Base-by-base conservation (phyloP, 805 yeast genomes). In the Wickerhamiella australiensis region DNA sequence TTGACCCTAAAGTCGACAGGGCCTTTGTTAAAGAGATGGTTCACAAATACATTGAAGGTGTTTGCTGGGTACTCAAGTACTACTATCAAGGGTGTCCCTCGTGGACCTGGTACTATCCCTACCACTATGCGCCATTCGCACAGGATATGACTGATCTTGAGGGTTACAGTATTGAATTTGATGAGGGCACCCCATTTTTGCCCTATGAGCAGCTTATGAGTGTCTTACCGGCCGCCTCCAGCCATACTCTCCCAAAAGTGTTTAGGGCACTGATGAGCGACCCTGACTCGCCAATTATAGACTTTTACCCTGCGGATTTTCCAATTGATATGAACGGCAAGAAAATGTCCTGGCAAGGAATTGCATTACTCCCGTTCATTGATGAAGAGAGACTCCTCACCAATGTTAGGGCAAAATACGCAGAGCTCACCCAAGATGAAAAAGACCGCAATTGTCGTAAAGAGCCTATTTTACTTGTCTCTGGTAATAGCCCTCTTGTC, bases 151-250 rank as follows among this genome's bases (percentile, higher is more conserved):
- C 65, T 1, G 76, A 78, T 43, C 60, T 82, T 38, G 61, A 64
- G 9, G 60, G 59, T 21, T 56, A 76, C 20, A 59, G 66, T 83
- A 90, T 83, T 54, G 63, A 69, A 31, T 87, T 88, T 59, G 78
- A 80, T 15, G 63, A 72, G 54, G 87, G 92, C 5, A 63, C 62
- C 2, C 98, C 98, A 0, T 86, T 92, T 68, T 76, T 72, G 53
- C 98, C 98, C 7, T 90, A 84, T 65, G 90, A 92, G 63, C 98
- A 92, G 68, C 75, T 92, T 59, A 90, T 90, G 97, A 94, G 96
- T 23, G 98, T 92, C 18, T 70, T 92, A 56, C 98, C 98, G 0
- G 95, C 90, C 11, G 79, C 96, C 70, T 87, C 96, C 2, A 78
- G 77, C 52, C 72, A 74, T 46, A 75, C 92, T 56, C 79, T 92